Conservation (phyloP, 2,329 filamentous ascomycete species). For the Diaporthe citri region DNA sequence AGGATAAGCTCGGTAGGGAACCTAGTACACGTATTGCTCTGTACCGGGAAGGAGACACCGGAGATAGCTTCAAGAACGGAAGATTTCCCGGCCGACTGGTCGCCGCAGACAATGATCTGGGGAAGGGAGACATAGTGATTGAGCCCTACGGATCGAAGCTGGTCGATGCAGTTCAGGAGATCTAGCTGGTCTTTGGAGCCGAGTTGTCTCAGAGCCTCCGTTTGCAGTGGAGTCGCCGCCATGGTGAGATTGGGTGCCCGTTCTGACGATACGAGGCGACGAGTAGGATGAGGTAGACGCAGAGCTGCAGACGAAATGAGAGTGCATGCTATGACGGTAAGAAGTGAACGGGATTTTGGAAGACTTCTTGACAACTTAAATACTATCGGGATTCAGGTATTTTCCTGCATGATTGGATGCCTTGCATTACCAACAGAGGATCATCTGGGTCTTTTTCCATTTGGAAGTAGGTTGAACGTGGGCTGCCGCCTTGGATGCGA, state of each 20-base stretch:
- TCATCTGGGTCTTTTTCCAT: neutral
- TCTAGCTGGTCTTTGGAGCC: constrained; percentile 29
- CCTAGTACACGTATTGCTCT: constrained; percentile 63
- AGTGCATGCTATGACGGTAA: neutral
- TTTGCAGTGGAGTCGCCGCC: constrained; percentile 1
- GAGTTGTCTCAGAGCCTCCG: constrained; percentile 22
- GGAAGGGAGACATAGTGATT: constrained; percentile 25
- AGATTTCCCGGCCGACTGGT: constrained; percentile 58
- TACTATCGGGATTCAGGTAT: neutral
- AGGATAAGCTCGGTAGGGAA: constrained; percentile 66
- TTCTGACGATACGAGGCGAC: neutral
- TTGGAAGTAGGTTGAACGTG: neutral
- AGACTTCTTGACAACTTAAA: neutral
- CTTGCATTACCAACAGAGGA: neutral
- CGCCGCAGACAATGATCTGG: constrained; percentile 38
- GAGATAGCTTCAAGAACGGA: constrained; percentile 63
- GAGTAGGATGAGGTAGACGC: neutral
- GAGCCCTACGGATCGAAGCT: constrained; percentile 27
- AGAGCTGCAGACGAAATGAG: neutral
- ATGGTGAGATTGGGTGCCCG: neutral
- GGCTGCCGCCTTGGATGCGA: neutral
- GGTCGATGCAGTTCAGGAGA: constrained; percentile 30
- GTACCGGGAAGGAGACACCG: constrained; percentile 63
- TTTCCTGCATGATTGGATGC: neutral
- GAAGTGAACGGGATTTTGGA: neutral